A percentile compares a stretch with the other conserved stretches of the same genome.
phyloP scores from a whole-genome alignment of 192 early-diverging fungal genomes.

The Coemansia sp. region DNA sequence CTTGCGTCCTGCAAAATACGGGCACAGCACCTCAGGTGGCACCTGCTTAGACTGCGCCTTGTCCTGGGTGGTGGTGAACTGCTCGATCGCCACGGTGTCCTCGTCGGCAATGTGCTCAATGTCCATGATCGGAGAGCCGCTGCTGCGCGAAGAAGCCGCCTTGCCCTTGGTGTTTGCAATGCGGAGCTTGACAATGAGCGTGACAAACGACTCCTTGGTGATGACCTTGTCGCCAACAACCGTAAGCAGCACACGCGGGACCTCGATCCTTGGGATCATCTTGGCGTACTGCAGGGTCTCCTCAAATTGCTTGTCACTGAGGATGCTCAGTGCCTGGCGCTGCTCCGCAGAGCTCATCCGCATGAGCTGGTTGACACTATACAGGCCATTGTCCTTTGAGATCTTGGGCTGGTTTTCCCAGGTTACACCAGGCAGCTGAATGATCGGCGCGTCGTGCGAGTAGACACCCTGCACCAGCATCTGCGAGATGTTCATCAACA shows the following conservation, averaged over 20 bases:
- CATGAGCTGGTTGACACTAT: slow-evolving; percentile 62
- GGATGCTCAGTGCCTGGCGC: slow-evolving; percentile 53
- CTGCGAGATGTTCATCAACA: slow-evolving; percentile 83
- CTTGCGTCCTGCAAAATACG: slow-evolving; percentile 59
- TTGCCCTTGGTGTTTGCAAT: slow-evolving; percentile 27
- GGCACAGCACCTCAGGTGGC: slow-evolving; percentile 49
- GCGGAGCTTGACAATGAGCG: slow-evolving; percentile 56
- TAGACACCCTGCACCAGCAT: slow-evolving; percentile 85
- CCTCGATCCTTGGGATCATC: slow-evolving; percentile 70
- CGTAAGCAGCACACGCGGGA: slow-evolving; percentile 75
- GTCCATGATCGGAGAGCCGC: slow-evolving; percentile 25
- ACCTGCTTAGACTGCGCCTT: slow-evolving; percentile 21
- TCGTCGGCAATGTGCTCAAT: slow-evolving; percentile 38
- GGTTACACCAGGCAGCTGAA: slow-evolving; percentile 82
- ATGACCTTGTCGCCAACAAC: slow-evolving; percentile 79
- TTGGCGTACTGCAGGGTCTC: slow-evolving; percentile 71
- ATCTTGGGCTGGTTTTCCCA: slow-evolving; percentile 64
- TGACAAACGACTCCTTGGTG: slow-evolving; percentile 74
- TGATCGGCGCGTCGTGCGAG: slow-evolving; percentile 69
- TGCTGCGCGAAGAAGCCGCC: slow-evolving; percentile 18
- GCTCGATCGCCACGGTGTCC: slow-evolving; percentile 4
- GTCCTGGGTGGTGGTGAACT: slow-evolving; percentile 3
- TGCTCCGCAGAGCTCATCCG: slow-evolving; percentile 64
- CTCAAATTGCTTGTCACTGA: slow-evolving; percentile 62
- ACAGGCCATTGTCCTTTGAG: slow-evolving; percentile 48